Evolutionary conservation across 306 rosid species (phyloP), one percentile per base, ranked within the genome.

Genomic region (Castanea sativa): DNA sequence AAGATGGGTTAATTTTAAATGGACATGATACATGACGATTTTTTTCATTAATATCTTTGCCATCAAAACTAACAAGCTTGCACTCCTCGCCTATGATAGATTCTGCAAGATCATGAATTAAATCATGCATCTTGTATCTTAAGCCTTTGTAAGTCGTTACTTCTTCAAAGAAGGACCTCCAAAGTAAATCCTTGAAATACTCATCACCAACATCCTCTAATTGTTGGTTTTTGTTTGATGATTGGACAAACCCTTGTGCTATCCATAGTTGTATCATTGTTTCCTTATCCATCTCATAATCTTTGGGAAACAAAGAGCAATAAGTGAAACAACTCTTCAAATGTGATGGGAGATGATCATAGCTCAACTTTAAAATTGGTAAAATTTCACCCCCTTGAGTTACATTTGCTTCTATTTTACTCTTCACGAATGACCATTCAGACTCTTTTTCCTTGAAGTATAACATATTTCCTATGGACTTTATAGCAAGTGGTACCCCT

Each of bases 391-490:
- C 82, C 43, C 73, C 76, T 14, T 78, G 76, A 19, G 0, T 55
- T 10, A 68, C 63, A 68, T 29, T 76, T 27, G 78, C 15, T 68
- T 73, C 68, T 67, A 81, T 72, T 71, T 71, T 73, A 18, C 82
- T 64, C 12, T 65, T 84, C 58, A 87, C 74, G 33, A 73, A 57
- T 20, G 2, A 55, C 90, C 88, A 87, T 19, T 87, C 86, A 43
- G 27, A 63, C 25, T 12, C 33, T 38, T 73, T 53, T 30, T 63
- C 73, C 63, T 85, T 78, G 33, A 76, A 75, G 58, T 55, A 35
- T 35, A 87, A 77, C 25, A 83, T 71, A 69, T 85, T 74, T 20
- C 85, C 85, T 32, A 83, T 57, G 56, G 79, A 57, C 69, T 83
- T 83, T 55, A 86, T 80, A 8, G 79, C 77, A 58, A 86, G 87